A percentile compares a stretch with the other conserved stretches of the same genome.
These are phyloP conservation scores for Endoconidiophora laricicola DNA, from an alignment of 2,329 filamentous ascomycete genomes.

Conservation along the genomic window DNA sequence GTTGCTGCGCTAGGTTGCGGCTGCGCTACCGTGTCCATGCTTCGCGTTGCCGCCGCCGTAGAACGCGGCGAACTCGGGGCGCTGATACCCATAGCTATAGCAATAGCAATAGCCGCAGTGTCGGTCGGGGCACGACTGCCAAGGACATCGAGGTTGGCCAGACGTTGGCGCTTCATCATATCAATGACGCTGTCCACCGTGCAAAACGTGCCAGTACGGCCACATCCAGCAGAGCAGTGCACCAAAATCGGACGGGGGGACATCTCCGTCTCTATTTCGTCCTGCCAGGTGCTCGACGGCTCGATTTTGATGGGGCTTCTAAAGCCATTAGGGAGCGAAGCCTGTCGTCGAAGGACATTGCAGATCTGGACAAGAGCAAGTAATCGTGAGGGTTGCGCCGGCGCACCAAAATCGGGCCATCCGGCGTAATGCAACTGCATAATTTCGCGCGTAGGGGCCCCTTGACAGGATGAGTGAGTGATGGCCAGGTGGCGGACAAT, in stretches of 20 bases:
- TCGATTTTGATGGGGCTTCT: slow-evolving; percentile 18
- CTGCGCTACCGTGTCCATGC: too few relatives aligned
- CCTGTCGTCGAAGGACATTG: slow-evolving; percentile 52
- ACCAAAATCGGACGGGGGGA: slow-evolving; percentile 60
- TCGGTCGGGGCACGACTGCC: slow-evolving; percentile 19
- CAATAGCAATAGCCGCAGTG: slow-evolving; percentile 23
- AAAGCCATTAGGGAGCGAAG: slow-evolving; percentile 26
- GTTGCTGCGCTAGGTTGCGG: background rate
- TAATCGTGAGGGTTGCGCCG: slow-evolving; percentile 73
- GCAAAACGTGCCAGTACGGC: slow-evolving; percentile 89
- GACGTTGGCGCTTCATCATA: slow-evolving; percentile 78
- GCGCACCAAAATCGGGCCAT: slow-evolving; percentile 96
- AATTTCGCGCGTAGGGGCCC: slow-evolving; percentile 75
- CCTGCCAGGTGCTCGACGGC: slow-evolving; percentile 22
- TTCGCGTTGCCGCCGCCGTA: background rate
- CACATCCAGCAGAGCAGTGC: slow-evolving; percentile 91
- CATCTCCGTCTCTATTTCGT: slow-evolving; percentile 41
- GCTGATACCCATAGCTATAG: background rate
- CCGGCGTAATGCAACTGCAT: slow-evolving; percentile 87
- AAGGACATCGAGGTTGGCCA: slow-evolving; percentile 18
- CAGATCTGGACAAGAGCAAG: slow-evolving; percentile 80
- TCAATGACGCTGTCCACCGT: slow-evolving; percentile 92
- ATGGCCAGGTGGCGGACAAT: slow-evolving; percentile 77
- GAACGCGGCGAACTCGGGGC: slow-evolving; percentile 3
- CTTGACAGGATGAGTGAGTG: slow-evolving; percentile 59